A percentile compares a stretch with the other conserved stretches of the same genome.
phyloP scores from a whole-genome alignment of 176 grass and related monocot species.

The Areca catechu region DNA sequence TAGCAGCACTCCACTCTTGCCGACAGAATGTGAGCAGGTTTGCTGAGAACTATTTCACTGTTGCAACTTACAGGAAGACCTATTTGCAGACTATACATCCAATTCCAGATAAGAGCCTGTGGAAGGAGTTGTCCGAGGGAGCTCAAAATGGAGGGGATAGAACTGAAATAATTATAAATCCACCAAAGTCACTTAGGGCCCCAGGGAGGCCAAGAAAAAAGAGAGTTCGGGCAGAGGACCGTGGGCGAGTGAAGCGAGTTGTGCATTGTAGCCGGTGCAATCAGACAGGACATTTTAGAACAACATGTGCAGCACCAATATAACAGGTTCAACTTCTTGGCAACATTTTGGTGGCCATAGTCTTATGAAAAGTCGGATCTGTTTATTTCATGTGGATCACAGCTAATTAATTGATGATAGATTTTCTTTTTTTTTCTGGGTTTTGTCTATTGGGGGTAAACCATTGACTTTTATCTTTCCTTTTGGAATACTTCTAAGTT shows the following conservation, averaged over 20 bases:
- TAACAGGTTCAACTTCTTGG: conserved; percentile 14
- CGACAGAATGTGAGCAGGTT: conserved; percentile 90
- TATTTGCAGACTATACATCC: conserved; percentile 95
- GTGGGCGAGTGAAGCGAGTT: conserved; percentile 53
- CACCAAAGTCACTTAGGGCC: conserved; percentile 67
- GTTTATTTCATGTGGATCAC: no score
- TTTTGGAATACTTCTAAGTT: no score
- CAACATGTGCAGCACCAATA: conserved; percentile 78
- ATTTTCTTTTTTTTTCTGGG: no score
- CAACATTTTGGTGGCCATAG: conserved; percentile 5
- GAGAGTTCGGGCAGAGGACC: conserved; percentile 57
- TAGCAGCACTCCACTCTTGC: conserved; percentile 82
- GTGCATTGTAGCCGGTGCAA: conserved; percentile 98
- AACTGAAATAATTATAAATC: conserved; percentile 45
- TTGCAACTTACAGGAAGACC: conserved; percentile 77
- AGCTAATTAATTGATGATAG: no score
- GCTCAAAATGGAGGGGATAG: conserved; percentile 29
- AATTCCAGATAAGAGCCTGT: conserved; percentile 78
- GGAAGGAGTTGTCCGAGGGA: conserved; percentile 43
- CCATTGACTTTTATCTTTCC: no score
- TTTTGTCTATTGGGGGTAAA: no score
- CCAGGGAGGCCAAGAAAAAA: conserved; percentile 75
- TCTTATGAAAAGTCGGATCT: conserved; percentile 28
- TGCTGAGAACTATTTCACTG: conserved; percentile 85
- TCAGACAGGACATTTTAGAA: conserved; percentile 93